Conservation (phyloP, 2,329 filamentous ascomycete species). For the Aureobasidium lini region DNA sequence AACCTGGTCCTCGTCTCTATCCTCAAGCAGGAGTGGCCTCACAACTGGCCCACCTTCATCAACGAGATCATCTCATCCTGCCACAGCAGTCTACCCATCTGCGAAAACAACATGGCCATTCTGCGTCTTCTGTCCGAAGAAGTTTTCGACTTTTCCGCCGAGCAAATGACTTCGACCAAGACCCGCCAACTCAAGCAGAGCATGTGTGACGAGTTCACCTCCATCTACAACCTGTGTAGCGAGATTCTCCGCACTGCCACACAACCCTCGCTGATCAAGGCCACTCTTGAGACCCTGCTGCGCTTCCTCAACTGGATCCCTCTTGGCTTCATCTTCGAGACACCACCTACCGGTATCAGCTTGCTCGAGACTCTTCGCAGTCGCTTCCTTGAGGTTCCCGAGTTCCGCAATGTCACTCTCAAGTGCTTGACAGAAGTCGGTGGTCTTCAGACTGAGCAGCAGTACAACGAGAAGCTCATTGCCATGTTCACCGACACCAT, state of each 20-base stretch:
- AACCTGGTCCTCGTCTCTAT: slow-evolving; percentile 96
- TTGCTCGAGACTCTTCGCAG: slow-evolving; percentile 91
- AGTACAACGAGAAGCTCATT: slow-evolving; percentile 91
- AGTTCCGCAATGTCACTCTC: slow-evolving; percentile 93
- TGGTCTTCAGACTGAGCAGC: slow-evolving; percentile 75
- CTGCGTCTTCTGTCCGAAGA: slow-evolving; percentile 92
- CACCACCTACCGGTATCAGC: slow-evolving; percentile 49
- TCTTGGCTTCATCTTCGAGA: slow-evolving; percentile 97
- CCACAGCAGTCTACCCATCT: slow-evolving; percentile 90
- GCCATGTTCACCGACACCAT: slow-evolving; percentile 98
- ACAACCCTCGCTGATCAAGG: slow-evolving; percentile 82
- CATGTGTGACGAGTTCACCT: slow-evolving; percentile 98
- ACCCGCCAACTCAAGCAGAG: slow-evolving; percentile 94
- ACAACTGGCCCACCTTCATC: slow-evolving; percentile 99
- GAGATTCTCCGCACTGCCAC: slow-evolving; percentile 88
- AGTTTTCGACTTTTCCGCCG: slow-evolving; percentile 96
- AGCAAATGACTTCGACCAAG: slow-evolving; percentile 98
- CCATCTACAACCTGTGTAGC: slow-evolving; percentile 95
- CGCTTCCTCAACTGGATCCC: slow-evolving; percentile 99
- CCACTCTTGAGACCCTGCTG: slow-evolving; percentile 90
- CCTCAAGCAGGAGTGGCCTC: slow-evolving; percentile 98
- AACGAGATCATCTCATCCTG: slow-evolving; percentile 98
- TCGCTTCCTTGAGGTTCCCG: slow-evolving; percentile 83
- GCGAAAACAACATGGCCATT: slow-evolving; percentile 99
- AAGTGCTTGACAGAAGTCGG: slow-evolving; percentile 98